Evolutionary conservation across 1,284 basidiomycete species (phyloP).

Genomic region (Melampsora americana): DNA sequence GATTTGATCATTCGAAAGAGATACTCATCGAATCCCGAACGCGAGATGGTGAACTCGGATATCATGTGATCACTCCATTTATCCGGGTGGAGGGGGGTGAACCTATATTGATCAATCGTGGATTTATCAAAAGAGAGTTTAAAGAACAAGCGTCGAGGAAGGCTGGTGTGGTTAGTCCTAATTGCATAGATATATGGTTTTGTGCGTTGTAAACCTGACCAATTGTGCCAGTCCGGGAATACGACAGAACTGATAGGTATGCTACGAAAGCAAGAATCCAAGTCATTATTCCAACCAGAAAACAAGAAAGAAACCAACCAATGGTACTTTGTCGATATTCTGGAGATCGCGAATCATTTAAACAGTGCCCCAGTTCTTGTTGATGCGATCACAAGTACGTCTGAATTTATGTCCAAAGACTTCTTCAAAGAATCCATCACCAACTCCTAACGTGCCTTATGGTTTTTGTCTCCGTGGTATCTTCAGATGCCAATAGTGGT

Average conservation of each 20-base stretch:
- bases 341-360: constrained; percentile 71
- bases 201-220: constrained; percentile 14
- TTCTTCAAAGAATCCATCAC: constrained; percentile 38
- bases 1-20: constrained; percentile 70
- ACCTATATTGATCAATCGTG: constrained; percentile 78
- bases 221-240: constrained; percentile 27
- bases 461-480: constrained; percentile 8
- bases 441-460: neutral
- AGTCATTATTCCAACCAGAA: constrained; percentile 77
- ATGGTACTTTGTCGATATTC: constrained; percentile 90
- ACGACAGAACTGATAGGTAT: constrained; percentile 60
- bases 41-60: constrained; percentile 79
- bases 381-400: constrained; percentile 77
- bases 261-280: constrained; percentile 62
- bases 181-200: constrained; percentile 45
- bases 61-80: constrained; percentile 80
- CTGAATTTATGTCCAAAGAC: constrained; percentile 46
- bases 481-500: constrained; percentile 55
- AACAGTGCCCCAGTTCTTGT: constrained; percentile 74
- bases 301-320: constrained; percentile 74
- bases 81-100: constrained; percentile 62
- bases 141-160: constrained; percentile 50
- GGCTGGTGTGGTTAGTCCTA: constrained; percentile 53
- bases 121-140: constrained; percentile 72
- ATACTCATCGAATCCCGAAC: constrained; percentile 83